Conservation (phyloP, 306 rosid species). For the Medicago lupulina region DNA sequence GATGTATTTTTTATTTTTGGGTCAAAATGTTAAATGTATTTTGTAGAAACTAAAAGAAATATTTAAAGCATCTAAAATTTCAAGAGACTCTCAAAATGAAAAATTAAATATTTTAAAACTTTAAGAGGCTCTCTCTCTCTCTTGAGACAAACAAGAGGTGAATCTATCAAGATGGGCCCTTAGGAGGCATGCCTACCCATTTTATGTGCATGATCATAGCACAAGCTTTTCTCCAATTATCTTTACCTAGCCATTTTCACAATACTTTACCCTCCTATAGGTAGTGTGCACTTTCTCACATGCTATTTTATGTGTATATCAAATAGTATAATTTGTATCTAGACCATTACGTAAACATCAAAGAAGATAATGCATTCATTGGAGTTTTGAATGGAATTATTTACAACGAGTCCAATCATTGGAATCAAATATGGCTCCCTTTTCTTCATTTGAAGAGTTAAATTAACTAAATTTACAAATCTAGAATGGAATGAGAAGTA, state of each 20-base stretch:
- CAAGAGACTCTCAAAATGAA: no score
- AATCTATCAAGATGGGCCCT: constrained; percentile 41
- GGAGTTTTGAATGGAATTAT: constrained; percentile 21
- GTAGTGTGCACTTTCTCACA: constrained; percentile 32
- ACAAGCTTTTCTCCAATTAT: constrained; percentile 24
- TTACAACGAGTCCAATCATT: constrained; percentile 28
- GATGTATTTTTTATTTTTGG: no score
- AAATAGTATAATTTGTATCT: not conserved
- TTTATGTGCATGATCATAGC: not conserved
- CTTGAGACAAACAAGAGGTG: constrained; percentile 26
- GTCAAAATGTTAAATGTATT: no score
- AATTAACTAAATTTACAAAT: no score
- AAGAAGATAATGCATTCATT: not conserved
- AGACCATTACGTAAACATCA: constrained; percentile 27
- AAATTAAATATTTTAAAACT: no score
- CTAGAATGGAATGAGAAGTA: not conserved
- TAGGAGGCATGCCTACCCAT: constrained; percentile 22
- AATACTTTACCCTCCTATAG: not conserved
- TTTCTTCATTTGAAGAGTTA: not conserved
- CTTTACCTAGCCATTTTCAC: constrained; percentile 23
- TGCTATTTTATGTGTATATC: constrained; percentile 7
- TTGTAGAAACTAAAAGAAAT: no score
- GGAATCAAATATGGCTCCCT: not conserved
- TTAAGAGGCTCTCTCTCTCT: not conserved
- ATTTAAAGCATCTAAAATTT: no score